Base-by-base conservation (phyloP, 2,329 filamentous ascomycete genomes). In the Aspergillus pseudoviridinutans region DNA sequence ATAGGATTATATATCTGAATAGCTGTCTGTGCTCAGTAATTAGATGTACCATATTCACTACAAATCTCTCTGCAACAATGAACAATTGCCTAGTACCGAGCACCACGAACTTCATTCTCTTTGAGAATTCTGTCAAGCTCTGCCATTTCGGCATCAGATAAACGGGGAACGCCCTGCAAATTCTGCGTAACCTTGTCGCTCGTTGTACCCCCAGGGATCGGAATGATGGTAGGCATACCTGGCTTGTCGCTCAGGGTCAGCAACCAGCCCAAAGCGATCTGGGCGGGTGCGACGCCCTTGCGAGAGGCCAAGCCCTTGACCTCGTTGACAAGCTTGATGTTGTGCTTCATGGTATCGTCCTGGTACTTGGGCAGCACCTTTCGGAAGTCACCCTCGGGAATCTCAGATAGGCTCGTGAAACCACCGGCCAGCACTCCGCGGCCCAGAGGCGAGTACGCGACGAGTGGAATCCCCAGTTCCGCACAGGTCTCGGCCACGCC, bases 401-500 rank as follows among this genome's bases (percentile, higher is more conserved):
- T 71, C 57, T 84, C 81, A 4, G 76, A 66, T 2, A 68, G 50
- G 9, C 69, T 78, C 56, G 73, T 79, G 65, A 83, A 74, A 50
- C 79, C 68, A 8, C 81, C 81, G 0, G 80, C 78, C 54, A 84
- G 64, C 60, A 84, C 82, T 1, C 85, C 85, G 7, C 80, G 75
- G 24, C 83, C 81, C 1, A 87, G 76, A 2, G 85, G 84, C 50
- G 81, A 83, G 74, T 87, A 87, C 2, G 81, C 81, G 9, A 85
- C 71, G 47, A 87, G 74, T 0, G 84, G 83, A 53, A 87, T 86
- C 28, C 76, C 74, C 1, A 84, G 72, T 67, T 85, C 80, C 1
- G 77, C 80, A 60, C 84, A 87, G 1, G 80, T 77, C 54, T 76
- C 67, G 2, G 82, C 81, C 1, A 87, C 78, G 20, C 80, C 84